Evolutionary conservation across 495 filamentous ascomycete genomes (phyloP).

Genomic region (Hyaloscypha finlandica): DNA sequence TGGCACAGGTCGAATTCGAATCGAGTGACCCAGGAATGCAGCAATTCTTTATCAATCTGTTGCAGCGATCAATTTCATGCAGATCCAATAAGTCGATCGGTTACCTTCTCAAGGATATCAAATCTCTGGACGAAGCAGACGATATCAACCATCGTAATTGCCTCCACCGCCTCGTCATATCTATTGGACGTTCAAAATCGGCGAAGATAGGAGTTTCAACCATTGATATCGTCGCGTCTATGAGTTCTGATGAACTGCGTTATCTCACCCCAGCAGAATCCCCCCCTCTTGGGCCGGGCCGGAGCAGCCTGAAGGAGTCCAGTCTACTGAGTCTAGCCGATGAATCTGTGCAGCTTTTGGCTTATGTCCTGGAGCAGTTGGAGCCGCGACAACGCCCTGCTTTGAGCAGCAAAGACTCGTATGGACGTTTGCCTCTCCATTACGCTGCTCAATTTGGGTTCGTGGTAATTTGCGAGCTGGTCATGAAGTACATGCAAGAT

Average conservation of each 20-base stretch:
- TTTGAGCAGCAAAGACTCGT: slow-evolving; percentile 68
- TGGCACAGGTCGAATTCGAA: slow-evolving; percentile 58
- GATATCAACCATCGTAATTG: slow-evolving; percentile 95
- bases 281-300: slow-evolving; percentile 61
- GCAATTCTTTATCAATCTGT: slow-evolving; percentile 70
- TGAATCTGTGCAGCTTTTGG: slow-evolving; percentile 71
- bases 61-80: slow-evolving; percentile 81
- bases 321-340: slow-evolving; percentile 53
- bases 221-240: slow-evolving; percentile 41
- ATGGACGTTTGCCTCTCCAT: slow-evolving; percentile 86
- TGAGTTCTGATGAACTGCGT: slow-evolving; percentile 50
- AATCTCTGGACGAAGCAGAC: slow-evolving; percentile 76
- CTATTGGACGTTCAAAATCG: slow-evolving; percentile 78
- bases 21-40: slow-evolving; percentile 55
- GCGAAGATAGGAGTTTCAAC: slow-evolving; percentile 48
- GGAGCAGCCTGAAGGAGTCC: slow-evolving; percentile 54
- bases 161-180: slow-evolving; percentile 87
- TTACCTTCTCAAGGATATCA: slow-evolving; percentile 65
- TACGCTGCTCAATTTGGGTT: slow-evolving; percentile 97
- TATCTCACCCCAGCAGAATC: slow-evolving; percentile 78
- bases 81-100: slow-evolving; percentile 67
- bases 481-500: slow-evolving; percentile 83
- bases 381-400: slow-evolving; percentile 68
- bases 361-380: slow-evolving; percentile 71
- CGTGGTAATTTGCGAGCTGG: slow-evolving; percentile 79